Conservation (phyloP, 768 basidiomycete species). For the Hericium coralloides region DNA sequence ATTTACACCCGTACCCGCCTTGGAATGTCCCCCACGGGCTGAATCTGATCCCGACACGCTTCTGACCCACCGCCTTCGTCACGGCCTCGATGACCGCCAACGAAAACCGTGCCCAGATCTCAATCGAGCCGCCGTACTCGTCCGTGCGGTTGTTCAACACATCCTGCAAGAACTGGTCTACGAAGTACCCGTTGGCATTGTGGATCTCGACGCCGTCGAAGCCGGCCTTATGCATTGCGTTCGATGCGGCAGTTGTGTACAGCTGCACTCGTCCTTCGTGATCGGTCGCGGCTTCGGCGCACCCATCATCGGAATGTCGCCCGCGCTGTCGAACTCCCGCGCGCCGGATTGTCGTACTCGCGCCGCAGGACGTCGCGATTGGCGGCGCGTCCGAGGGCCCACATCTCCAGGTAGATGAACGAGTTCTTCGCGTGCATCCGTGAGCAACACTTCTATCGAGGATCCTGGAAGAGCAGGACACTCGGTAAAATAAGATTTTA, state of each 20-base stretch:
- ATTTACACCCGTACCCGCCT: background rate
- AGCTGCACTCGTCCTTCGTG: background rate
- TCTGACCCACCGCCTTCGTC: background rate
- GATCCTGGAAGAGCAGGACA: no score
- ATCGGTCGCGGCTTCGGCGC: background rate
- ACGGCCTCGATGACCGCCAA: background rate
- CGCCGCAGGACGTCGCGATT: background rate
- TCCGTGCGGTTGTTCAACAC: background rate
- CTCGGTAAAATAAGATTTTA: no score
- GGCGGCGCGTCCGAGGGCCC: conserved; percentile 40
- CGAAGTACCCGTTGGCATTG: background rate
- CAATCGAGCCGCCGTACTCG: conserved; percentile 2
- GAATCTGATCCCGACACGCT: background rate
- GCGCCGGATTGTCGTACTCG: background rate
- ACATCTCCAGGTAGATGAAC: conserved; percentile 45
- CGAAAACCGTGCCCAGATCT: background rate
- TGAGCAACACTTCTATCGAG: no score
- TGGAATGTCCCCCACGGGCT: background rate
- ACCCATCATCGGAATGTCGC: background rate
- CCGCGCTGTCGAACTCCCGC: background rate
- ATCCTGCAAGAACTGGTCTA: background rate
- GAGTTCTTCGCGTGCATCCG: conserved; percentile 46
- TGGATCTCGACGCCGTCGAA: background rate
- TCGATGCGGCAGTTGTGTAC: background rate
- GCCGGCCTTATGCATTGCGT: background rate